Percentiles rank a stretch among this genome's conserved stretches.
Evolutionary conservation across 371 early-diverging fungal genomes (phyloP).

Genomic region (Basidiobolus meristosporus): DNA sequence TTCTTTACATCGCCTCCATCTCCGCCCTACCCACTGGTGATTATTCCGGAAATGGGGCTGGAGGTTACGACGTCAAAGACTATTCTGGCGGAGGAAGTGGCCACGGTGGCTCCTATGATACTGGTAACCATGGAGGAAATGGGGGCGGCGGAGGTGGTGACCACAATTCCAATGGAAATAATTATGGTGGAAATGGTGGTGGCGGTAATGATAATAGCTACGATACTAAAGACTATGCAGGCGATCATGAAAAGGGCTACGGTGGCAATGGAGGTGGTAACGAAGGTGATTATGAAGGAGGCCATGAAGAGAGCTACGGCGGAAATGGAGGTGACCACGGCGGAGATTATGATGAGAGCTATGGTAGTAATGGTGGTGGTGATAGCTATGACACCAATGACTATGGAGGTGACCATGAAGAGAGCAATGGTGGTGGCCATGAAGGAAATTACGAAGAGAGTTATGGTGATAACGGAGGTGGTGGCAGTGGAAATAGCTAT

Average conservation of each 20-base stretch:
- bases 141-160: not conserved
- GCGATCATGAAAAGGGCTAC: not conserved
- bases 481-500: no score
- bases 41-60: no score
- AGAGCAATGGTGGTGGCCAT: no score
- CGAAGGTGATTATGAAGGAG: not conserved
- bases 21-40: not conserved
- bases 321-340: not conserved
- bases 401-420: no score
- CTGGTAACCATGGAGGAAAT: not conserved
- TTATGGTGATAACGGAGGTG: no score
- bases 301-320: not conserved
- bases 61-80: not conserved
- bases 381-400: not conserved
- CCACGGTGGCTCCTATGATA: not conserved
- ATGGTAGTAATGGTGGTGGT: not conserved
- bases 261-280: not conserved
- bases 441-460: no score
- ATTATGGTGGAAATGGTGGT: not conserved
- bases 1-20: not conserved
- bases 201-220: not conserved
- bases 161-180: not conserved
- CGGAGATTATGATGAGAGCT: not conserved
- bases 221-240: not conserved
- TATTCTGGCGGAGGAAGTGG: not conserved